A percentile compares a stretch with the other conserved stretches of the same genome.
Conservation (phyloP, 2,329 filamentous ascomycete genomes). For the Westerdykella aurantiaca region DNA sequence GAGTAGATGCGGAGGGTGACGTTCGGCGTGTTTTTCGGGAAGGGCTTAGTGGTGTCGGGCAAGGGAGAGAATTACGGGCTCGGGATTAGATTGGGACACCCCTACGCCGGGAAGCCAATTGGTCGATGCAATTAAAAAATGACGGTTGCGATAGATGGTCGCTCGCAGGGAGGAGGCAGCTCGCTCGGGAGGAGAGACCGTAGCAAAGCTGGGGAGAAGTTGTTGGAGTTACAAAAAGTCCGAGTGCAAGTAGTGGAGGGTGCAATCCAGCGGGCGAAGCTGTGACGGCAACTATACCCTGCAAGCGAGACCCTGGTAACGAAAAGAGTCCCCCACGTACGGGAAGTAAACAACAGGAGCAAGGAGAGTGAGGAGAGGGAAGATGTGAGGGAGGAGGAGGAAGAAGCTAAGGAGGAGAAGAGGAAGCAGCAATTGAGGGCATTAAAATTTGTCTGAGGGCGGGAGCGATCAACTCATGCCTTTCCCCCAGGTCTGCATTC, state of each 20-base stretch:
- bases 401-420: slow-evolving; percentile 1
- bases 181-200: slow-evolving; percentile 14
- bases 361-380: slow-evolving; percentile 2
- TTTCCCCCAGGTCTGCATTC: no score
- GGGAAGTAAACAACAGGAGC: slow-evolving; percentile 3
- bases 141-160: slow-evolving; percentile 9
- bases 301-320: slow-evolving; percentile 7
- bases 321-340: slow-evolving; percentile 1
- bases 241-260: slow-evolving; percentile 6
- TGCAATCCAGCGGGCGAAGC: slow-evolving; percentile 13
- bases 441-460: no score
- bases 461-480: no score
- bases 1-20: no score
- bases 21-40: no score
- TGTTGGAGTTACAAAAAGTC: slow-evolving; percentile 16
- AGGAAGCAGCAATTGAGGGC: not conserved
- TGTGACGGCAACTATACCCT: slow-evolving; percentile 1
- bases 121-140: no score
- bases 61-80: no score
- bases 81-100: no score
- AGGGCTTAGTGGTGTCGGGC: no score
- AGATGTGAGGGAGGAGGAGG: slow-evolving; percentile 1
- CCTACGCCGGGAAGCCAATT: no score
- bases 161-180: slow-evolving; percentile 5
- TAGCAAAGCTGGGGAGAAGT: slow-evolving; percentile 7